Percentiles rank a stretch among this genome's conserved stretches.
These are phyloP conservation scores for Exophiala bonariae DNA, from an alignment of 2,329 filamentous ascomycete genomes.

Conservation along the genomic window DNA sequence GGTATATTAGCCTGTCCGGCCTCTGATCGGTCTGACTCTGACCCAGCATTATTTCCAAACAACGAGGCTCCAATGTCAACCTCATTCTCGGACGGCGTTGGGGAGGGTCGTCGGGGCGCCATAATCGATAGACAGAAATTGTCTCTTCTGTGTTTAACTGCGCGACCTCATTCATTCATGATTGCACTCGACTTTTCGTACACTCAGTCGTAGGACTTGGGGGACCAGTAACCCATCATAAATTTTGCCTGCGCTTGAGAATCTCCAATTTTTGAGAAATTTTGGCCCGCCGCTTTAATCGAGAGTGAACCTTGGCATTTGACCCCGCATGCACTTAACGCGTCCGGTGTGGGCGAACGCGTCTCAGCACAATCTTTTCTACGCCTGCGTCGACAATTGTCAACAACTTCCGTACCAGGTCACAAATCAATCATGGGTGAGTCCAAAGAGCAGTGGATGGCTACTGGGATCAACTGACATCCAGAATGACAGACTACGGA, in stretches of 20 bases:
- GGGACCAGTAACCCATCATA: no score
- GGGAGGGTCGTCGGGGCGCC: conserved; percentile 61
- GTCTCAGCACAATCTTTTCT: neutral
- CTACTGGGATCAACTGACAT: neutral
- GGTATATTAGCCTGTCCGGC: conserved; percentile 30
- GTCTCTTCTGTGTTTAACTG: no score
- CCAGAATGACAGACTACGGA: conserved; percentile 20
- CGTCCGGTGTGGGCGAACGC: neutral
- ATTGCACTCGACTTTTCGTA: no score
- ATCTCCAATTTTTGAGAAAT: conserved; percentile 11
- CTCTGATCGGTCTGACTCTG: conserved; percentile 41
- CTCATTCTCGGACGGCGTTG: conserved; percentile 82
- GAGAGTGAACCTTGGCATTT: neutral
- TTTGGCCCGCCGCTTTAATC: no score
- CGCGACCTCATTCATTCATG: no score
- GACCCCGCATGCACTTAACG: neutral
- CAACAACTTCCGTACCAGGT: neutral
- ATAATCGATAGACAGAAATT: conserved; percentile 6
- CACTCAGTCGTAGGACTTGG: no score
- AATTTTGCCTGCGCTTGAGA: conserved; percentile 12
- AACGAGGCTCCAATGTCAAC: conserved; percentile 84
- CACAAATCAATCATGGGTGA: neutral
- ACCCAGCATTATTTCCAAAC: conserved; percentile 62
- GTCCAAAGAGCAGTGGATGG: neutral
- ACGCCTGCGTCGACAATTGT: neutral